Conservation (phyloP, 345 rosid species). For the Hevea brasiliensis region DNA sequence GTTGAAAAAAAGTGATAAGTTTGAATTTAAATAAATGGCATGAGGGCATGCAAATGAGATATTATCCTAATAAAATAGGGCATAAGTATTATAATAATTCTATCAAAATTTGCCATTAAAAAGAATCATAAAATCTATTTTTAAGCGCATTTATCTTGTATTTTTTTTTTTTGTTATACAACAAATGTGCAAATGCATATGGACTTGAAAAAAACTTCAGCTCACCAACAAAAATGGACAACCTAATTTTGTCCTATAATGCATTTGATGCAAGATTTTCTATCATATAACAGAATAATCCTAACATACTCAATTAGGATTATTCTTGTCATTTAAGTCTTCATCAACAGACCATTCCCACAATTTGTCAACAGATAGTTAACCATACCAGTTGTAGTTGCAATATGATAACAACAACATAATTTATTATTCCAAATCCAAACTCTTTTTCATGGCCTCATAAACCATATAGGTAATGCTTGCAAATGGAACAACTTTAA, state of each 20-base stretch:
- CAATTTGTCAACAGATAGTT: constrained; percentile 24
- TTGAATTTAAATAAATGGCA: too few relatives aligned
- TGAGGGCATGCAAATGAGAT: too few relatives aligned
- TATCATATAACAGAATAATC: constrained; percentile 18
- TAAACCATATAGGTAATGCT: constrained; percentile 61
- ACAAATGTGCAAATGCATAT: constrained; percentile 25
- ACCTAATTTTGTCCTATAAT: constrained; percentile 32
- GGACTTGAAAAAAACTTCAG: constrained; percentile 26
- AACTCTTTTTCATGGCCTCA: constrained; percentile 77
- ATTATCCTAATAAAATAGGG: neutral
- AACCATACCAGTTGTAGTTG: constrained; percentile 28
- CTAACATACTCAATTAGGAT: constrained; percentile 24
- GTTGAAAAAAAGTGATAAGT: too few relatives aligned
- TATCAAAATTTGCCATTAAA: constrained; percentile 12
- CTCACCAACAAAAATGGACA: constrained; percentile 23
- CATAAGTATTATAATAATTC: constrained; percentile 2
- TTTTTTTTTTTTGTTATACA: constrained; percentile 34
- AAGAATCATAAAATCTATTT: constrained; percentile 25
- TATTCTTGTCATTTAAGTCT: constrained; percentile 18
- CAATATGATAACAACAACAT: constrained; percentile 6
- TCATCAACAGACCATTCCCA: constrained; percentile 20
- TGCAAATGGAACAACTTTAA: constrained; percentile 58
- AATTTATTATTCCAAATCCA: constrained; percentile 41
- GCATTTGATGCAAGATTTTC: constrained; percentile 15
- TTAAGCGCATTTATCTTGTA: constrained; percentile 14